phyloP scores from a whole-genome alignment of 2,329 filamentous ascomycete genomes.

The Biscogniauxia marginata region DNA sequence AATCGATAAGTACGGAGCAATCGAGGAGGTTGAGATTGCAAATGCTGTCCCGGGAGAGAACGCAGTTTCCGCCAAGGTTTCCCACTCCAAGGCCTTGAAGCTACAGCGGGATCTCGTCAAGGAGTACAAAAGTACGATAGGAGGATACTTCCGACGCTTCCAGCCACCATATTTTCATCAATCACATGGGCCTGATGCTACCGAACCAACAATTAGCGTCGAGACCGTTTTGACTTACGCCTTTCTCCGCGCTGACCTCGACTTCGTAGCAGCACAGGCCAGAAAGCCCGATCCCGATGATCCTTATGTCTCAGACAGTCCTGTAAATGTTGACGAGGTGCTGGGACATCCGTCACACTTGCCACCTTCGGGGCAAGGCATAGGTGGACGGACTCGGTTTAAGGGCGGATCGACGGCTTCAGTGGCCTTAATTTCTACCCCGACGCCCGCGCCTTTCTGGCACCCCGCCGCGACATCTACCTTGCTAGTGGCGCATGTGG shows the following conservation, averaged over 20 bases:
- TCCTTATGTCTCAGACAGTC: constrained; percentile 66
- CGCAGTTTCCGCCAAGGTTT: constrained; percentile 49
- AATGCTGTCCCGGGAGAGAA: constrained; percentile 38
- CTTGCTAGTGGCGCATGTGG: constrained; percentile 84
- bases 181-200: constrained; percentile 34
- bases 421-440: constrained; percentile 85
- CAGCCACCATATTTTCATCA: constrained; percentile 71
- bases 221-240: constrained; percentile 85
- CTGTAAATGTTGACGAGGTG: constrained; percentile 82
- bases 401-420: constrained; percentile 93
- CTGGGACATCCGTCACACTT: constrained; percentile 60
- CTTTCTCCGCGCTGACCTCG: constrained; percentile 89
- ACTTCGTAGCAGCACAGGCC: constrained; percentile 89
- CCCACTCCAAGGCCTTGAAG: constrained; percentile 59
- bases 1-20: constrained; percentile 30
- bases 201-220: constrained; percentile 53
- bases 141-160: constrained; percentile 93
- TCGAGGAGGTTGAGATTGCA: constrained; percentile 37
- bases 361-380: constrained; percentile 56
- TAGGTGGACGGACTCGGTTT: constrained; percentile 77
- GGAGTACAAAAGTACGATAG: constrained; percentile 80
- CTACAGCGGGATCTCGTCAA: constrained; percentile 70
- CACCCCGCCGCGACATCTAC: constrained; percentile 84
- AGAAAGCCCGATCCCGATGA: constrained; percentile 75
- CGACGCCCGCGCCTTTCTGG: constrained; percentile 91